Percentiles rank a stretch among this genome's conserved stretches.
phyloP scores from a whole-genome alignment of 116 monocot genomes.

The Posidonia oceanica region DNA sequence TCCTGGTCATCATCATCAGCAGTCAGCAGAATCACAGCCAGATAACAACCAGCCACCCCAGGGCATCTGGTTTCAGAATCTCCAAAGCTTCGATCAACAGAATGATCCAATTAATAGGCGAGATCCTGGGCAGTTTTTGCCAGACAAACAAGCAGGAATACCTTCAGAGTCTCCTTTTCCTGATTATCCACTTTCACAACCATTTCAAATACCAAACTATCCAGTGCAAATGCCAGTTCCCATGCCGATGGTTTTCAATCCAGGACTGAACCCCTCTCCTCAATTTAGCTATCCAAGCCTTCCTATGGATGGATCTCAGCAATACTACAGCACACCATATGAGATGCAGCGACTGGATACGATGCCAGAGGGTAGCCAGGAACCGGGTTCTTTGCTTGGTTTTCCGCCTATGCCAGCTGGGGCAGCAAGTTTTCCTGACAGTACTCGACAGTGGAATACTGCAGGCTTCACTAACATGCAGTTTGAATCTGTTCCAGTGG shows the following conservation, averaged over 20 bases:
- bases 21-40: slow-evolving; percentile 24
- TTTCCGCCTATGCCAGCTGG: slow-evolving; percentile 24
- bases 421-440: slow-evolving; percentile 24
- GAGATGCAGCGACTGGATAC: slow-evolving; percentile 25
- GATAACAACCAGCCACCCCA: slow-evolving; percentile 24
- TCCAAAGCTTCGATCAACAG: slow-evolving; percentile 26
- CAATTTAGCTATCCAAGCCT: slow-evolving; percentile 29
- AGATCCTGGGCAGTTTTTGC: slow-evolving; percentile 23
- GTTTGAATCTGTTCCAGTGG: slow-evolving; percentile 23
- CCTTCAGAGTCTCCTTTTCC: slow-evolving; percentile 27
- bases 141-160: slow-evolving; percentile 16
- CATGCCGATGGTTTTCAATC: slow-evolving; percentile 37
- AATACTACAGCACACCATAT: slow-evolving; percentile 18
- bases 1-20: slow-evolving; percentile 15
- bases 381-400: slow-evolving; percentile 46
- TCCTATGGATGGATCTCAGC: slow-evolving; percentile 37
- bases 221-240: slow-evolving; percentile 20
- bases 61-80: slow-evolving; percentile 33
- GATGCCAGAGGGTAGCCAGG: slow-evolving; percentile 21
- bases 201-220: slow-evolving; percentile 40
- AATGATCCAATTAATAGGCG: slow-evolving; percentile 15
- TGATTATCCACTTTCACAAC: slow-evolving; percentile 20
- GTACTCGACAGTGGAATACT: slow-evolving; percentile 35
- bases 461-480: slow-evolving; percentile 39
- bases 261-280: slow-evolving; percentile 12